Conservation (phyloP, 345 rosid genomes). For the Gossypium herbaceum region DNA sequence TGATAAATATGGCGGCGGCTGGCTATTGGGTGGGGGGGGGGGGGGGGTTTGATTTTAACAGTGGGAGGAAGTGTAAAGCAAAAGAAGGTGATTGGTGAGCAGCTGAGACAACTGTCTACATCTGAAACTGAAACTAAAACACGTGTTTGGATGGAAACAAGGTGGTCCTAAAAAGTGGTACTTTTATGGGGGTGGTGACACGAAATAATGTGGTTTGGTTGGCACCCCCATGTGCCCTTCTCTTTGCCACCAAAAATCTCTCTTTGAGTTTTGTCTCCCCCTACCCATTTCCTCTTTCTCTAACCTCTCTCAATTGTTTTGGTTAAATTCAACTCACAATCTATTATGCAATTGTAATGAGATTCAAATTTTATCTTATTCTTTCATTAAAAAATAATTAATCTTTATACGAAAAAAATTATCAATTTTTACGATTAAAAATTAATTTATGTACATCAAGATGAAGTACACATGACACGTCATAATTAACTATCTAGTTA, state of each 20-base stretch:
- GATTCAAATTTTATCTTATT: too few relatives aligned
- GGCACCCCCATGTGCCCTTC: constrained; percentile 46
- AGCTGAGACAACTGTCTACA: constrained; percentile 6
- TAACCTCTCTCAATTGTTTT: not conserved
- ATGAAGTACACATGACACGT: too few relatives aligned
- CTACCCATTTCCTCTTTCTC: not conserved
- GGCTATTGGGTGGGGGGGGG: not conserved
- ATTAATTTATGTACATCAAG: too few relatives aligned
- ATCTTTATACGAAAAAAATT: too few relatives aligned
- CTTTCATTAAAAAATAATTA: too few relatives aligned
- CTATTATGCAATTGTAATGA: too few relatives aligned
- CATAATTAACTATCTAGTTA: too few relatives aligned
- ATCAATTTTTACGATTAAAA: too few relatives aligned
- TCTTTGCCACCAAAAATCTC: constrained; percentile 20
- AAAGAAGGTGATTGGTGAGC: constrained; percentile 21
- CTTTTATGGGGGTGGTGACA: constrained; percentile 25
- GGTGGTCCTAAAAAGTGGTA: constrained; percentile 35
- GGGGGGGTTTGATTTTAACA: not conserved
- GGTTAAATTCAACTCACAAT: too few relatives aligned
- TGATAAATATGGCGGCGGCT: constrained; percentile 27
- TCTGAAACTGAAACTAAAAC: not conserved
- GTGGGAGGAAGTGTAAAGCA: constrained; percentile 4
- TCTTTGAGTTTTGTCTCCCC: constrained; percentile 10
- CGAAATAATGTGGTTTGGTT: constrained; percentile 21
- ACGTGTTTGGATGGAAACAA: constrained; percentile 29